Percentiles rank a stretch among this genome's conserved stretches.
These are phyloP conservation scores for Fusarium redolens DNA, from an alignment of 2,329 filamentous ascomycete species.

Conservation along the genomic window DNA sequence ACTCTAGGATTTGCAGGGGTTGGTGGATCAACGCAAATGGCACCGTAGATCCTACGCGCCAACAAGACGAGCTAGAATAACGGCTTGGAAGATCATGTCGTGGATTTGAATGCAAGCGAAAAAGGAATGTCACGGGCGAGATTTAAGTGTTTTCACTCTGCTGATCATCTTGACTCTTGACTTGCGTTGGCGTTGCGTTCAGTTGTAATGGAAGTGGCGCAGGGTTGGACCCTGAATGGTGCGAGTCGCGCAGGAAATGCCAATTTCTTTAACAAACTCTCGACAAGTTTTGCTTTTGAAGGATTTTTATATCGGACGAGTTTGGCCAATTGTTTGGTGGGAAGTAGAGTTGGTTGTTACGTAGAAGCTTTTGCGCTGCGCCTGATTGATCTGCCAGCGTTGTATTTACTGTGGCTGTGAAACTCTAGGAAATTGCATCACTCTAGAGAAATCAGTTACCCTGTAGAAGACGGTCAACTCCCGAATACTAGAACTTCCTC, in stretches of 20 bases:
- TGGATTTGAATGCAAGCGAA: neutral
- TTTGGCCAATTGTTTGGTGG: neutral
- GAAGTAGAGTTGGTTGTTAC: neutral
- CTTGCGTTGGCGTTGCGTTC: neutral
- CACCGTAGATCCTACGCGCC: constrained; percentile 1
- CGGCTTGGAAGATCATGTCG: neutral
- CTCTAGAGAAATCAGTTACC: neutral
- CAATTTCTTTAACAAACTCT: neutral
- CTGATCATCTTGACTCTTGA: neutral
- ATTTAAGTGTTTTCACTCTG: neutral
- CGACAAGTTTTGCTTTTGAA: neutral
- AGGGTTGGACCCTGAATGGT: neutral
- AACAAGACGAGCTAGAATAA: neutral
- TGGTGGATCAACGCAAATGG: neutral
- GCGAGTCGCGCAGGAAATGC: neutral
- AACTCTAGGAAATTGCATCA: neutral
- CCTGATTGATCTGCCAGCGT: neutral
- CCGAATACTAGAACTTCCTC: rapidly evolving
- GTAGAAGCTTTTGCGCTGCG: neutral
- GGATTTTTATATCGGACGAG: neutral
- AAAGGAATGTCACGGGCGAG: neutral
- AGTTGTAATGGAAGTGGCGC: neutral
- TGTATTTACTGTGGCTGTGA: neutral
- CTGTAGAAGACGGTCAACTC: neutral
- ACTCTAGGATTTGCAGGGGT: constrained; percentile 5